phyloP scores from a whole-genome alignment of 1,139 yeast species.

The Kurtzmaniella natalensis region DNA sequence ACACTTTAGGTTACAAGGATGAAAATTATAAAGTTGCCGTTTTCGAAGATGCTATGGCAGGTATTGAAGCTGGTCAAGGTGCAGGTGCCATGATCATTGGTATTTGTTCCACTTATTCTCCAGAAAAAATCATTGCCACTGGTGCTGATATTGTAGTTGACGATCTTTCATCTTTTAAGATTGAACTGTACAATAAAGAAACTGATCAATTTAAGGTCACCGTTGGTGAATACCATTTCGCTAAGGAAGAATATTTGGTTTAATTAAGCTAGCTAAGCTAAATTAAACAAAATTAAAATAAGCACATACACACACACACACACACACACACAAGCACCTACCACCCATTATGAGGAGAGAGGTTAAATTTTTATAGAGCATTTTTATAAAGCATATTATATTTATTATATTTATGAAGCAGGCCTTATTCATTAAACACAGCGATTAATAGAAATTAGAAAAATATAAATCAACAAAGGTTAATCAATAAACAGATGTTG shows the following conservation, averaged over 20 bases:
- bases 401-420: no score
- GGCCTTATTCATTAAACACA: no score
- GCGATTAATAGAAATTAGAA: no score
- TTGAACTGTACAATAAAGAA: slow-evolving; percentile 39
- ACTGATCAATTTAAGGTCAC: slow-evolving; percentile 46
- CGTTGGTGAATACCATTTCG: slow-evolving; percentile 42
- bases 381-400: no score
- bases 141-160: slow-evolving; percentile 82
- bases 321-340: no score
- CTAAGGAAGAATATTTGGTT: slow-evolving; percentile 40
- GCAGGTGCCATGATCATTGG: slow-evolving; percentile 84
- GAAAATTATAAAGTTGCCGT: slow-evolving; percentile 54
- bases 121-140: slow-evolving; percentile 61
- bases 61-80: slow-evolving; percentile 77
- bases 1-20: slow-evolving; percentile 49
- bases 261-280: no score
- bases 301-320: no score
- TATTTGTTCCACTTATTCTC: slow-evolving; percentile 73
- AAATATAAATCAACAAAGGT: no score
- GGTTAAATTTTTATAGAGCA: no score
- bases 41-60: slow-evolving; percentile 87
- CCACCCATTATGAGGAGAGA: no score
- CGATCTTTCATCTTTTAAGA: slow-evolving; percentile 52
- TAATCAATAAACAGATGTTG: no score
- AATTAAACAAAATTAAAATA: no score